A percentile compares a stretch with the other conserved stretches of the same genome.
Conservation (phyloP, 768 basidiomycete genomes). For the Boletus fagicola region DNA sequence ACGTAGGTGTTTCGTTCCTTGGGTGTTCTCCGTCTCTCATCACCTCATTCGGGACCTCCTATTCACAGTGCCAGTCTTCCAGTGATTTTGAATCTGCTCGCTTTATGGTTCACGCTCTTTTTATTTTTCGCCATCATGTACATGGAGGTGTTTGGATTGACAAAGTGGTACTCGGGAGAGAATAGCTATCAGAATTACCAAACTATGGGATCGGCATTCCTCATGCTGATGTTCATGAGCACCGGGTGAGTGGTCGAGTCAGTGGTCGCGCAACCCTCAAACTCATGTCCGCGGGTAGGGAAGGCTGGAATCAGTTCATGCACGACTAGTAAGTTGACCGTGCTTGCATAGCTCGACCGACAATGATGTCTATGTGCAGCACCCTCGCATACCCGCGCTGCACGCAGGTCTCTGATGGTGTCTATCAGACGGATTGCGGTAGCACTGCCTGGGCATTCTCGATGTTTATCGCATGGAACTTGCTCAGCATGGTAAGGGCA, state of each 20-base stretch:
- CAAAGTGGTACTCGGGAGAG: constrained; percentile 76
- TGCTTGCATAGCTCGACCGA: not conserved
- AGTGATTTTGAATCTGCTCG: constrained; percentile 78
- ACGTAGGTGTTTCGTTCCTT: constrained; percentile 53
- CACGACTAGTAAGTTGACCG: constrained; percentile 72
- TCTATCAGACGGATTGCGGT: constrained; percentile 82
- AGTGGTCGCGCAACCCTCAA: not conserved
- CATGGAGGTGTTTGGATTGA: constrained; percentile 88
- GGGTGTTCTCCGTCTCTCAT: not conserved
- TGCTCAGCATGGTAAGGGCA: constrained; percentile 79
- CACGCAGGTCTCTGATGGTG: constrained; percentile 48
- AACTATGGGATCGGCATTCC: constrained; percentile 71
- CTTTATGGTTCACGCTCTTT: constrained; percentile 88
- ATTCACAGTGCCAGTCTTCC: constrained; percentile 73
- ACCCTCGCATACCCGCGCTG: constrained; percentile 77
- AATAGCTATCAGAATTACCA: constrained; percentile 74
- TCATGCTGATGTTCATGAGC: constrained; percentile 92
- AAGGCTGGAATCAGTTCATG: constrained; percentile 98
- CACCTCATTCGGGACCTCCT: not conserved
- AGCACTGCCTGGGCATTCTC: constrained; percentile 78
- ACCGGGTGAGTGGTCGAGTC: constrained; percentile 63
- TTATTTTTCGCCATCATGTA: constrained; percentile 87
- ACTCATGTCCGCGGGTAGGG: constrained; percentile 44
- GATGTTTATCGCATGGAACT: constrained; percentile 92
- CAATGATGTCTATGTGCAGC: constrained; percentile 39